These are phyloP conservation scores for Asterophora parasitica DNA, from an alignment of 768 basidiomycete genomes.

Conservation along the genomic window DNA sequence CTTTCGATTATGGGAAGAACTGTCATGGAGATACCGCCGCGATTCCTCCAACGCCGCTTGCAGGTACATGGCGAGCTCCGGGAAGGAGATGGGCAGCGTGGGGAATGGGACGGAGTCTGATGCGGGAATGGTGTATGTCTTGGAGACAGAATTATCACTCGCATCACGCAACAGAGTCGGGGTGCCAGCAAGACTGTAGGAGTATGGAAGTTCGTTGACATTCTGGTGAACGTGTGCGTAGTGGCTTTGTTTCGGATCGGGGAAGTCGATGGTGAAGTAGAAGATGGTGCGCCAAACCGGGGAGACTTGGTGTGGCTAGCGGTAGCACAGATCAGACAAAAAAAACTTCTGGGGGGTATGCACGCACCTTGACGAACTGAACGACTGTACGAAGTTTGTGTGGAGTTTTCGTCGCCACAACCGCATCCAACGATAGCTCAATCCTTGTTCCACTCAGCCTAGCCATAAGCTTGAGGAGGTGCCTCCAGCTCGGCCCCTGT, in stretches of 20 bases:
- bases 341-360: neutral
- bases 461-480: conserved; percentile 71
- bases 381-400: conserved; percentile 67
- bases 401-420: conserved; percentile 50
- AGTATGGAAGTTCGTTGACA: conserved; percentile 65
- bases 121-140: conserved; percentile 67
- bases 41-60: conserved; percentile 69
- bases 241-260: conserved; percentile 33
- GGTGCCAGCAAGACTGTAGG: conserved; percentile 56
- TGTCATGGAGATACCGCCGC: conserved; percentile 53
- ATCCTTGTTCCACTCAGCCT: conserved; percentile 64
- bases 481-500: conserved; percentile 70
- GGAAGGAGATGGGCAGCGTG: conserved; percentile 68
- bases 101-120: conserved; percentile 59
- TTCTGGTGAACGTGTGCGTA: conserved; percentile 27
- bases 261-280: conserved; percentile 74
- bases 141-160: conserved; percentile 58
- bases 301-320: conserved; percentile 54
- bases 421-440: conserved; percentile 65
- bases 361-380: conserved; percentile 70
- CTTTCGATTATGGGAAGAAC: conserved; percentile 56
- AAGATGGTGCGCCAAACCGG: conserved; percentile 69
- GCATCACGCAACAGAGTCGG: conserved; percentile 63
- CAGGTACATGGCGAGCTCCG: conserved; percentile 71
- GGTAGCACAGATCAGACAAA: neutral